Evolutionary conservation across 768 basidiomycete species (phyloP).

Genomic region (Leucocoprinus leucothites): DNA sequence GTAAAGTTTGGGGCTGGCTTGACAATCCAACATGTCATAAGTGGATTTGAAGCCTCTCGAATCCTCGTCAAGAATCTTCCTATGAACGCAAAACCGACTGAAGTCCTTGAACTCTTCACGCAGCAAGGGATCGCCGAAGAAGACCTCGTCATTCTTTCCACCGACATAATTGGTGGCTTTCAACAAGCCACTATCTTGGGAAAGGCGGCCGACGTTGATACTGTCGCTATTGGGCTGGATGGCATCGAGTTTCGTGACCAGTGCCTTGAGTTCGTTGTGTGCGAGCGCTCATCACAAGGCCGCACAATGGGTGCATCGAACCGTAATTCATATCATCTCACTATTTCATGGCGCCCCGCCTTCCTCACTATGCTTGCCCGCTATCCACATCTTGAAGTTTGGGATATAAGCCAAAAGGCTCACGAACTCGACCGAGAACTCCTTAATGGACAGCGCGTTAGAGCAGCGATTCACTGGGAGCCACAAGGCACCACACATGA

Average conservation of each 20-base stretch:
- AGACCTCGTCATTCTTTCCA: slow-evolving; percentile 16
- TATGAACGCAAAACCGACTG: slow-evolving; percentile 4
- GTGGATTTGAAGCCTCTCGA: slow-evolving; percentile 16
- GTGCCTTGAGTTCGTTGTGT: slow-evolving; percentile 38
- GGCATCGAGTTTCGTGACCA: slow-evolving; percentile 46
- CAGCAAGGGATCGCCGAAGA: slow-evolving; percentile 11
- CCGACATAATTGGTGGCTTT: slow-evolving; percentile 20
- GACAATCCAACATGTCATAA: slow-evolving; percentile 9
- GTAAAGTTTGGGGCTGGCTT: slow-evolving; percentile 23
- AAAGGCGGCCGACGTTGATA: slow-evolving; percentile 36
- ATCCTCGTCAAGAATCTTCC: slow-evolving; percentile 16
- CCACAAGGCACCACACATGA: slow-evolving; percentile 25
- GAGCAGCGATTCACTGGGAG: slow-evolving; percentile 37
- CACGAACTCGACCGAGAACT: background rate
- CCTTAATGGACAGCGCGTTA: slow-evolving; percentile 42
- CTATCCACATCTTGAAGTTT: slow-evolving; percentile 27
- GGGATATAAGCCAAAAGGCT: slow-evolving; percentile 31
- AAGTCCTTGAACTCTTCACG: slow-evolving; percentile 15
- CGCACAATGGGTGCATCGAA: slow-evolving; percentile 36
- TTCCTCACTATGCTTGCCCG: slow-evolving; percentile 43
- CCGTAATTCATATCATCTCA: slow-evolving; percentile 35
- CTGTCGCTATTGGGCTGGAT: slow-evolving; percentile 41
- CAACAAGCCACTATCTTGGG: slow-evolving; percentile 43
- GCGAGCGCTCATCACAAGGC: slow-evolving; percentile 33
- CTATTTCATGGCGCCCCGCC: slow-evolving; percentile 50